Base-by-base conservation (phyloP, 192 early-diverging fungal species). In the Coemansia sp. region DNA sequence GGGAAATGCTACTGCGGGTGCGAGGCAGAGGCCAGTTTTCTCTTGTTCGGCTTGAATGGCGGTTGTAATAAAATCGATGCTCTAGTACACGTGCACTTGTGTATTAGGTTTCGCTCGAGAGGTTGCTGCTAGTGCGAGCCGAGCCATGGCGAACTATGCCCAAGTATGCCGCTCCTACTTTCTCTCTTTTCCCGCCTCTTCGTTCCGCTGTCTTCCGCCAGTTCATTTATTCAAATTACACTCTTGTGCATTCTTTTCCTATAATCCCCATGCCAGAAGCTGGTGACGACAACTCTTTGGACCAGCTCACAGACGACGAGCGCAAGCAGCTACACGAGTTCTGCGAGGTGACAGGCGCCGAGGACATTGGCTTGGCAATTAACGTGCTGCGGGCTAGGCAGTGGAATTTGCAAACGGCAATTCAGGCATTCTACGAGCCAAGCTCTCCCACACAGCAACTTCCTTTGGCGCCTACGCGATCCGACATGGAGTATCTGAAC, bases 371-470 rank as follows among this genome's bases (percentile, higher is more conserved):
- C 45, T 19, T 40, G 20, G 77, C 77, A 12, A 43, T 71, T n/a
- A 15, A 65, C 8, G 62, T 71, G 25, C 51, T 80, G 7, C 43
- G 38, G 49, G 67, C 72, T 24, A 62, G 41, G 57, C 31, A 71
- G n/a, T 80, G 77, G 77, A 60, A 68, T 45, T 29, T 74, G 24
- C 46, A 64, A 22, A 58, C 67, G 56, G 68, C 77, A 22, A 41
- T 74, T 14, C 72, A 80, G 41, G 53, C 68, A 29, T 79, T 70
- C 57, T 79, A 63, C 24, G 71, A 79, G 68, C 68, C 77, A 7
- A 63, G 42, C 14, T 51, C 58, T 8, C 32, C 22, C 12, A 35
- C 32, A 4, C n/a, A n/a, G n/a, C 46, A 11, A 35, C 46, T 35
- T 37, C 6, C 15, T 8, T 29, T 41, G 3, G 29, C 27, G 45